phyloP scores from a whole-genome alignment of 768 basidiomycete genomes.

The Leccinum broughii region DNA sequence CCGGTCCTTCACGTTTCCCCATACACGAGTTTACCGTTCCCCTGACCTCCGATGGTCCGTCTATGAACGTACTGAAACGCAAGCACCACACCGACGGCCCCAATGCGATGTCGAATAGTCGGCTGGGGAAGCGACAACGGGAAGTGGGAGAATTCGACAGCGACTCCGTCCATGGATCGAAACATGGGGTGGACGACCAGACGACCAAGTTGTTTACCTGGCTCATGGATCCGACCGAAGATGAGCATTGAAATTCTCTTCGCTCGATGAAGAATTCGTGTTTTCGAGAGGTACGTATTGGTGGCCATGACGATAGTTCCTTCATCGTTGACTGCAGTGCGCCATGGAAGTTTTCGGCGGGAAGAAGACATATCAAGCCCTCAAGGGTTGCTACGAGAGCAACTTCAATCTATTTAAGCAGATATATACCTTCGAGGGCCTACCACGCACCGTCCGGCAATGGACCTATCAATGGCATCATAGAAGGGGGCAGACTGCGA shows the following conservation, averaged over 20 bases:
- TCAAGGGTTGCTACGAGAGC: constrained; percentile 84
- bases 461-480: constrained; percentile 40
- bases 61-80: constrained; percentile 35
- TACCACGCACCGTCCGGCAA: constrained; percentile 39
- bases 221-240: constrained; percentile 70
- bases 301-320: background rate
- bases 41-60: constrained; percentile 27
- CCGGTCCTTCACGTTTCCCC: constrained; percentile 33
- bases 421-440: constrained; percentile 67
- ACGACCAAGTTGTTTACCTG: constrained; percentile 76
- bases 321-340: constrained; percentile 46
- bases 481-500: constrained; percentile 64
- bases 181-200: constrained; percentile 85
- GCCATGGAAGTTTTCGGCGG: constrained; percentile 67
- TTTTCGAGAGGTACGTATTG: constrained; percentile 61
- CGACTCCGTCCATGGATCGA: constrained; percentile 59
- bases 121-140: constrained; percentile 33
- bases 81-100: constrained; percentile 50
- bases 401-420: constrained; percentile 86
- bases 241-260: constrained; percentile 78
- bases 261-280: constrained; percentile 82
- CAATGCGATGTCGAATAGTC: constrained; percentile 19
- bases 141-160: constrained; percentile 31
- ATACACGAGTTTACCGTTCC: constrained; percentile 36
- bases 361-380: constrained; percentile 80